Conservation (phyloP, 2,329 filamentous ascomycete species). For the Sporothrix pseudoabietina region DNA sequence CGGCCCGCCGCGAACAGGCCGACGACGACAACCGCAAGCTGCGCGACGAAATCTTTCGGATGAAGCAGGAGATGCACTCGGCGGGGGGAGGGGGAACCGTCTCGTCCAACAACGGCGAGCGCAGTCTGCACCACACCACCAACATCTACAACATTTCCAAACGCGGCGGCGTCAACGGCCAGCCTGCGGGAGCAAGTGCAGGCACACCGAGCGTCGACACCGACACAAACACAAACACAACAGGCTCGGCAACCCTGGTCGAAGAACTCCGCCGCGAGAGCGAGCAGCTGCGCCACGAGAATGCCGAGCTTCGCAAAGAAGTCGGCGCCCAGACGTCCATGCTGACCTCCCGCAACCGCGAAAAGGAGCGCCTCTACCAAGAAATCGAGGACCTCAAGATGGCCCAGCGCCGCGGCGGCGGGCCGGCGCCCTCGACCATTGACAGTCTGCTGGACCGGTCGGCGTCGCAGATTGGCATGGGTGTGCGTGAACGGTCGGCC, state of each 20-base stretch:
- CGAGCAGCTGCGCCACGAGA: constrained; percentile 84
- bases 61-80: constrained; percentile 61
- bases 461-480: constrained; percentile 73
- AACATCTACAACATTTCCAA: constrained; percentile 67
- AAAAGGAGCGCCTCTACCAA: constrained; percentile 92
- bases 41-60: constrained; percentile 77
- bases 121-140: constrained; percentile 59
- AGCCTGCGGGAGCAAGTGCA: background rate
- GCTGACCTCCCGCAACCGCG: constrained; percentile 91
- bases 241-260: constrained; percentile 66
- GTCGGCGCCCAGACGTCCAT: constrained; percentile 96
- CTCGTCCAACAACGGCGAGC: constrained; percentile 25
- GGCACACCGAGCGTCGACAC: constrained; percentile 39
- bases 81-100: background rate
- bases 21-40: constrained; percentile 86
- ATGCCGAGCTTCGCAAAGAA: constrained; percentile 86
- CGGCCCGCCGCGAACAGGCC: constrained; percentile 80
- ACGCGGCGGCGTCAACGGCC: constrained; percentile 43
- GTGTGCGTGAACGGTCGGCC: constrained; percentile 66
- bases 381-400: constrained; percentile 97
- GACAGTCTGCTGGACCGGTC: constrained; percentile 96
- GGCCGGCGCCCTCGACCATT: constrained; percentile 62
- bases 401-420: constrained; percentile 70
- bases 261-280: constrained; percentile 72
- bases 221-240: constrained; percentile 32